Evolutionary conservation across 2,329 filamentous ascomycete genomes (phyloP), one percentile per base, ranked within the genome.

Genomic region (Aureobasidium leucospermi): DNA sequence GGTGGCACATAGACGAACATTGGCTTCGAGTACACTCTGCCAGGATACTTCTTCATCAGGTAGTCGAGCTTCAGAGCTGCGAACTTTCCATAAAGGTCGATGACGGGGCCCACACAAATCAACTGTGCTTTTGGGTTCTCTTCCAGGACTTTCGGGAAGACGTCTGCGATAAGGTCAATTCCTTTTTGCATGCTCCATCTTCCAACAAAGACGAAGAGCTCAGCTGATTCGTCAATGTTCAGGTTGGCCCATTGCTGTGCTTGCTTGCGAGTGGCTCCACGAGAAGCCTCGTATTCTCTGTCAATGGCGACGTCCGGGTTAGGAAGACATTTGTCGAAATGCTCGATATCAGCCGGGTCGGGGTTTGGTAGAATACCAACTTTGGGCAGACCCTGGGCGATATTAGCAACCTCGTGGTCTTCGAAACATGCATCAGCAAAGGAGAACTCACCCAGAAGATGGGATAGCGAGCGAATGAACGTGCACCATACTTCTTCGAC

Each of bases 171-270:
- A 48, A 87, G 73, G 67, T 87, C 85, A 55, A 87, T 78, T 55
- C 85, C 85, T 69, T 87, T 87, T 66, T 87, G 85, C 77, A 85
- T 81, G 8, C 81, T 85, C 85, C 85, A 87, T 63, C 85, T 80
- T 60, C 85, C 85, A 45, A 87, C 85, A 64, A 87, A 87, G 6
- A 87, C 85, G 63, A 87, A 80, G 8, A 87, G 76, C 61, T 87
- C 83, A 1, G 85, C 84, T 38, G 82, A 76, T 1, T 83, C 79
- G 63, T 84, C 79, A 56, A 83, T 77, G 2, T 85, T 75, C 1
- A 87, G 75, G 11, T 82, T 82, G 46, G 85, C 85, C 85, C 85
- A 87, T 71, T 85, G 79, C 65, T 87, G 85, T 15, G 85, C 84
- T 68, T 86, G 82, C 7, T 78, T 76, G 58, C 81, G 81, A 16